phyloP scores from a whole-genome alignment of 2,329 filamentous ascomycete species.

The Pseudofabraea citricarpa region DNA sequence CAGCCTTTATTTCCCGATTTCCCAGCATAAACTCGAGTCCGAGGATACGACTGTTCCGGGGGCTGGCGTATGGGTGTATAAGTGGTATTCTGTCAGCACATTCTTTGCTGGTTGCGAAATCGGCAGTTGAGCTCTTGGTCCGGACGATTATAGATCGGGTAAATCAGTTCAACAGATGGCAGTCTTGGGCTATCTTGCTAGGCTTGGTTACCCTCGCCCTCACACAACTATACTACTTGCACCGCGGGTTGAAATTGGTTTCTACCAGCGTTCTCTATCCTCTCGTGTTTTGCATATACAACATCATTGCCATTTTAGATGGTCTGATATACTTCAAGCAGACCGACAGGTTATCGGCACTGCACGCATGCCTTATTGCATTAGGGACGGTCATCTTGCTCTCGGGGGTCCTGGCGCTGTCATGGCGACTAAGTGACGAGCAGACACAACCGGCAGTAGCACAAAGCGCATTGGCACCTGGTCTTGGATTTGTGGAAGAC shows the following conservation, averaged over 20 bases:
- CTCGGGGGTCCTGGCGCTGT: slow-evolving; percentile 82
- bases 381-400: slow-evolving; percentile 84
- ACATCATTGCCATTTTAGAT: slow-evolving; percentile 96
- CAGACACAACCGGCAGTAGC: slow-evolving; percentile 56
- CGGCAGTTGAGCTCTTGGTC: slow-evolving; percentile 89
- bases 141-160: slow-evolving; percentile 76
- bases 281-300: slow-evolving; percentile 97
- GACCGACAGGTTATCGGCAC: slow-evolving; percentile 68
- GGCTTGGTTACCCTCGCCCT: slow-evolving; percentile 77
- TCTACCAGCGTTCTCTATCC: slow-evolving; percentile 96
- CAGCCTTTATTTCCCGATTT: slow-evolving; percentile 49
- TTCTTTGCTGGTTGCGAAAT: slow-evolving; percentile 89
- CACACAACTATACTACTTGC: slow-evolving; percentile 90
- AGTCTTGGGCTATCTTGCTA: slow-evolving; percentile 87
- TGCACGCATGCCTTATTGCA: slow-evolving; percentile 77
- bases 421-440: slow-evolving; percentile 85
- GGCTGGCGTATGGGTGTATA: slow-evolving; percentile 83
- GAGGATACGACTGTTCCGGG: slow-evolving; percentile 70
- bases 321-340: slow-evolving; percentile 96
- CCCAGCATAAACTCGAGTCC: slow-evolving; percentile 53
- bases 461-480: slow-evolving; percentile 71
- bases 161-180: slow-evolving; percentile 94
- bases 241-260: slow-evolving; percentile 87
- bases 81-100: slow-evolving; percentile 93
- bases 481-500: slow-evolving; percentile 74